Percentiles rank a stretch among this genome's conserved stretches.
These are phyloP conservation scores for Saccharomycopsis sp. DNA, from an alignment of 805 yeast genomes.

Conservation along the genomic window DNA sequence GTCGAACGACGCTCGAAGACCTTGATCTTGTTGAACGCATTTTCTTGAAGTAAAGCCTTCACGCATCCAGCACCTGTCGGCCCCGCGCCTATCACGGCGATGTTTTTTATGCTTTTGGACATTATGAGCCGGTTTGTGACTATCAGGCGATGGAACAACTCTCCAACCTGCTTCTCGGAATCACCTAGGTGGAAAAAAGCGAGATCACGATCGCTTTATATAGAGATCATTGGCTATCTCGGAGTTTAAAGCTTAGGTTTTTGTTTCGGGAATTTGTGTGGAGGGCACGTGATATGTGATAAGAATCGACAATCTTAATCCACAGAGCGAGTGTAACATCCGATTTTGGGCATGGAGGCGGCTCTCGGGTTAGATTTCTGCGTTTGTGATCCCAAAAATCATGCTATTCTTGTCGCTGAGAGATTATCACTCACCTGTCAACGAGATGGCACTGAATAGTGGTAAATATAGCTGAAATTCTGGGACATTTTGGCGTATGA, in stretches of 20 bases:
- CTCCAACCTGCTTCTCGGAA: too few species aligned
- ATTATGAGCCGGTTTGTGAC: neutral
- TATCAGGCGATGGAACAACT: too few species aligned
- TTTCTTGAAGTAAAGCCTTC: constrained; percentile 52
- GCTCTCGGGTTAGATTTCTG: too few species aligned
- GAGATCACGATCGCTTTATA: neutral
- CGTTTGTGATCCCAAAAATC: too few species aligned
- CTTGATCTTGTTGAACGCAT: constrained; percentile 39
- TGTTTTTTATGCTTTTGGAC: constrained; percentile 25
- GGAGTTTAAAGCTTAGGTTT: neutral
- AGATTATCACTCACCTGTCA: too few species aligned
- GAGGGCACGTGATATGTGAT: neutral
- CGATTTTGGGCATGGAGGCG: too few species aligned
- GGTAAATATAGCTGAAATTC: too few species aligned
- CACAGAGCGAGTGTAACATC: neutral
- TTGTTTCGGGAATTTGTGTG: neutral
- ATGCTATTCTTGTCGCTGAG: too few species aligned
- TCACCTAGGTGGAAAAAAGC: neutral
- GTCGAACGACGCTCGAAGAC: constrained; percentile 51
- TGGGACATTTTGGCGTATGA: too few species aligned
- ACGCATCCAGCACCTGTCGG: constrained; percentile 66
- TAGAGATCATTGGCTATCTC: neutral
- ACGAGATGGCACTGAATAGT: too few species aligned
- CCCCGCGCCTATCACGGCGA: constrained; percentile 75
- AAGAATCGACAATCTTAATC: neutral